Percentiles rank a stretch among this genome's conserved stretches.
phyloP scores from a whole-genome alignment of 2,329 filamentous ascomycete genomes.

The Fonsecaea multimorphosa region DNA sequence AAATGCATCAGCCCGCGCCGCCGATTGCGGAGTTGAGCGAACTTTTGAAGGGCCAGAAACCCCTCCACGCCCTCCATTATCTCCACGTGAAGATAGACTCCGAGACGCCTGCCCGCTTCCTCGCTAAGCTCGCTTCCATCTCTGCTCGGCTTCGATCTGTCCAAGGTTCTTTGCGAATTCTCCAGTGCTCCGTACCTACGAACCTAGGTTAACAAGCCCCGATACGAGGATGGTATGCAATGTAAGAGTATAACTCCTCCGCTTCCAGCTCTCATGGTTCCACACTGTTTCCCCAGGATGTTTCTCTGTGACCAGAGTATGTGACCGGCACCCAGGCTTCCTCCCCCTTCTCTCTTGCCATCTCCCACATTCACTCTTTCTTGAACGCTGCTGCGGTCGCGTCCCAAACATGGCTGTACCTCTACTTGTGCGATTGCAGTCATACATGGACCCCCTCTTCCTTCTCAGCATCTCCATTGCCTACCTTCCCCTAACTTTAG shows the following conservation, averaged over 20 bases:
- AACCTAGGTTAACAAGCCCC: neutral
- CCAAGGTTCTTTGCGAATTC: neutral
- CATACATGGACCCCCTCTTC: constrained; percentile 24
- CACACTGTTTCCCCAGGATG: neutral
- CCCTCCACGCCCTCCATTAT: constrained; percentile 10
- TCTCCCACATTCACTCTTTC: neutral
- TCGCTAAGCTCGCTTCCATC: neutral
- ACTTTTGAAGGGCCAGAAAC: neutral
- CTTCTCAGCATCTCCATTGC: constrained; percentile 31
- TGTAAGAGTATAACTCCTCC: neutral
- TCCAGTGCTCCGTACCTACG: neutral
- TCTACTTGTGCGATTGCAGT: constrained; percentile 21
- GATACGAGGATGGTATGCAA: neutral
- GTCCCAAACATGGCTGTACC: constrained; percentile 22
- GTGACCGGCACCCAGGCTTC: neutral
- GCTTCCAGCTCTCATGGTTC: neutral
- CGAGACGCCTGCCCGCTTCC: too few species aligned
- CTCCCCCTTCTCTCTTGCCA: neutral
- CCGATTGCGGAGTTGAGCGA: constrained; percentile 28
- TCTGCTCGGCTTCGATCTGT: neutral
- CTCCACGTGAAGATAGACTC: constrained; percentile 15
- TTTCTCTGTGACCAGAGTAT: neutral
- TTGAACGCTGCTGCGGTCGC: neutral
- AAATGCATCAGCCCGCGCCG: constrained; percentile 19
- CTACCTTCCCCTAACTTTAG: constrained; percentile 28